Evolutionary conservation across 768 basidiomycete species (phyloP), one percentile per base, ranked within the genome.

Genomic region (Thelephora aurantiotincta): DNA sequence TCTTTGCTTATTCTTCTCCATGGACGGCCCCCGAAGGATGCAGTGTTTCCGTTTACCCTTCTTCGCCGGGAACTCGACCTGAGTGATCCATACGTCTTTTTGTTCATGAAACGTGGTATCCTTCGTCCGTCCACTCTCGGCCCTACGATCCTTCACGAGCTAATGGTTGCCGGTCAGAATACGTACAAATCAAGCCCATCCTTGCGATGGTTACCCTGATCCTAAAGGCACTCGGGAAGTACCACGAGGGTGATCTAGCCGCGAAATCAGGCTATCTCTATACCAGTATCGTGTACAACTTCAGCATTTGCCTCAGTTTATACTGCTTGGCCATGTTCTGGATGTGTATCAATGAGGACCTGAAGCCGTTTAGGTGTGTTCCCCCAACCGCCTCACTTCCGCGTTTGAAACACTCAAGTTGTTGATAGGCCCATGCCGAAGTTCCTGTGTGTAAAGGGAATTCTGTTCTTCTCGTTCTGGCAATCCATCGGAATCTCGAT

Each of bases 381-480:
- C 19, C 14, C 37, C 26, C 13, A 30, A 38, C 46, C 14, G 35
- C 44, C 16, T n/a, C 23, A 30, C 45, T 7, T 35, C 14, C 35
- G 6, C 41, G 22, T 1, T 18, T 42, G 9, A 22, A 45, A 18
- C 37, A 44, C 45, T 47, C 23, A 22, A 35, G 46, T 50, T 12
- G 51, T 41, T 37, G 2, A 18, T 56, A 83, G 94, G 11, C 91
- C 91, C 0, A 77, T 93, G 54, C 91, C 96, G 2, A 99, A 99
- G 63, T 99, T 99, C 65, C 79, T 98, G 22, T 99, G 92, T 60
- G 92, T 99, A 55, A 99, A 99, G 61, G 94, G 94, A 41, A 91
- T 99, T 54, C 72, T 99, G 18, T 97, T 97, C 72, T 94, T 96
- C 64, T 92, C 88, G 1, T 99, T 99, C 68, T 99, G 96, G 96